phyloP scores from a whole-genome alignment of 805 yeast species.

The Saccharomycopsis sp. region DNA sequence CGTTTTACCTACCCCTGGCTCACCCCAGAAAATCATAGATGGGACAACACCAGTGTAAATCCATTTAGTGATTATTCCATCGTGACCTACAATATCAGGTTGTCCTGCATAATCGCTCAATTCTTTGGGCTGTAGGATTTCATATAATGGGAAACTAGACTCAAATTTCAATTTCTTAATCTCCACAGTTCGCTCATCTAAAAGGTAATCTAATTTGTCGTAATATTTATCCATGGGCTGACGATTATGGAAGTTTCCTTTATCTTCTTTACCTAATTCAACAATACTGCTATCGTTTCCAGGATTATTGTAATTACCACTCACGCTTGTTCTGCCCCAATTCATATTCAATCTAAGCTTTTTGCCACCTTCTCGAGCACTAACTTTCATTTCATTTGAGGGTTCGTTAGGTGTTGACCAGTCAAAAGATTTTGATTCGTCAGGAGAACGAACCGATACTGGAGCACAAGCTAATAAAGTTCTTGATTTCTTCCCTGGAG shows the following conservation, averaged over 20 bases:
- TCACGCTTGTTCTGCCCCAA: not conserved
- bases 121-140: conserved; percentile 66
- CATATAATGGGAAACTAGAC: conserved; percentile 49
- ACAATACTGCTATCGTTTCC: not conserved
- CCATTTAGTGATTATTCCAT: conserved; percentile 62
- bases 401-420: no score
- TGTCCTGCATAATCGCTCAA: conserved; percentile 80
- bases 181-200: conserved; percentile 14
- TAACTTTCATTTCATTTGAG: conserved; percentile 1
- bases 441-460: not conserved
- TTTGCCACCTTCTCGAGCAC: conserved; percentile 10
- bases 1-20: conserved; percentile 91
- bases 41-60: conserved; percentile 58
- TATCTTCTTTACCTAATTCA: not conserved
- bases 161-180: conserved; percentile 19
- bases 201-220: conserved; percentile 17
- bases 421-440: not conserved
- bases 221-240: conserved; percentile 8
- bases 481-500: not conserved
- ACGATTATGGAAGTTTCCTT: conserved; percentile 9
- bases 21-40: conserved; percentile 89
- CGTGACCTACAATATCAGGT: conserved; percentile 56
- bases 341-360: conserved; percentile 9
- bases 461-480: no score
- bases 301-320: not conserved